Conservation (phyloP, 1,284 basidiomycete species). For the Rhodotorula mucilaginosa region DNA sequence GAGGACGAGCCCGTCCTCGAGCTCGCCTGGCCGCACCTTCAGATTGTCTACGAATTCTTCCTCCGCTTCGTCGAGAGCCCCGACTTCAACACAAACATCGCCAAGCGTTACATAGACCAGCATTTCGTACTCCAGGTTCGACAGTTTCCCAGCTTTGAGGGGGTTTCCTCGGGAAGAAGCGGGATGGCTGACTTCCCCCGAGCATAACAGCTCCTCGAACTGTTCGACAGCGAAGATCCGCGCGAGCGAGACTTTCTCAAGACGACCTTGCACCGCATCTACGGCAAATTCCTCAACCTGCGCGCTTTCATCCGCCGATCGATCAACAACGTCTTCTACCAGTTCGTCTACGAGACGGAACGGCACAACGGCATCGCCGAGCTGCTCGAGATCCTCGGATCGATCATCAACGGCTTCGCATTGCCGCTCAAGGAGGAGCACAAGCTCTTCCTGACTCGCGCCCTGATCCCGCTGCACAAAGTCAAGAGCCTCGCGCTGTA, state of each 20-base stretch:
- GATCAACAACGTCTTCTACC: constrained; percentile 99
- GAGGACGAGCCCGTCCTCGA: constrained; percentile 99
- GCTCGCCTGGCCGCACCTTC: constrained; percentile 98
- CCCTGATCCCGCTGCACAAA: constrained; percentile 96
- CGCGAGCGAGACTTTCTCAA: constrained; percentile 99
- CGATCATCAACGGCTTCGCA: constrained; percentile 99
- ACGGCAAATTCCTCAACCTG: constrained; percentile 98
- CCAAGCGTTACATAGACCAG: constrained; percentile 97
- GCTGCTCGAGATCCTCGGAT: constrained; percentile 94
- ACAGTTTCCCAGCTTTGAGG: not conserved
- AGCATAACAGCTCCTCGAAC: constrained; percentile 71
- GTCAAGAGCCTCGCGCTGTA: constrained; percentile 95
- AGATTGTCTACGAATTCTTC: constrained; percentile 99
- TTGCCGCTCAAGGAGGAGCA: constrained; percentile 98
- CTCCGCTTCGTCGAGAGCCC: constrained; percentile 96
- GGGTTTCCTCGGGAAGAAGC: not conserved
- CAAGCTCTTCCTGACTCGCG: constrained; percentile 94
- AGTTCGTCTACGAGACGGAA: constrained; percentile 98
- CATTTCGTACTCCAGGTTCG: constrained; percentile 76
- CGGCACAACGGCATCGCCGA: constrained; percentile 99
- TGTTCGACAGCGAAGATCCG: constrained; percentile 99
- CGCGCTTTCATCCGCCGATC: constrained; percentile 98
- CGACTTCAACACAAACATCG: constrained; percentile 97
- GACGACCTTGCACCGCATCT: constrained; percentile 97
- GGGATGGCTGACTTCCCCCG: not conserved